Base-by-base conservation (phyloP, 352 stramenopile genomes). In the Globisporangium okanoganense region DNA sequence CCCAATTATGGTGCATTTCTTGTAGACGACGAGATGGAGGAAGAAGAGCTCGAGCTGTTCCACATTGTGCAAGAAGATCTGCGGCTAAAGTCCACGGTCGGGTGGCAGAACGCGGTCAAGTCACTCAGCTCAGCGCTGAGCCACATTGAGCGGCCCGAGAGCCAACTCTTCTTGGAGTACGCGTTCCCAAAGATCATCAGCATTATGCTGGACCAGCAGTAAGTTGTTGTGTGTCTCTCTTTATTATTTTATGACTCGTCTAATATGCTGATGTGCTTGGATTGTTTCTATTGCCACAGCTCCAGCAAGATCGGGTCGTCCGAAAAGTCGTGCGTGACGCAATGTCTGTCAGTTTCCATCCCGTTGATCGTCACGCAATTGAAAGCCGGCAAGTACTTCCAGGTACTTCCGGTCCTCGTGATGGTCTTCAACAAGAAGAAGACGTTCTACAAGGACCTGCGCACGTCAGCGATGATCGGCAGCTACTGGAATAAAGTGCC, bases 201-300 rank as follows among this genome's bases (percentile, higher is more conserved):
- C 73, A 96, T 96, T 62, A 96, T 96, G 87, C 75, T 96, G 18
- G 87, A 96, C 54, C 87, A 96, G 61, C 82, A 95, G 87, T 95
- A 77, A 65, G 83, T 89, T 40, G 13, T 24, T 65, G 45, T n/a
- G 9, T 59, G 29, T 22, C n/a, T 41, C 18, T 20, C 47, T n/a
- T n/a, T n/a, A n/a, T 45, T 55, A 50, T 27, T 71, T 8, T 62
- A 40, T 27, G 44, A 41, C 27, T 56, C n/a, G 48, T 63, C 10
- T 40, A 3, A 61, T 40, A 24, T 56, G 25, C 29, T 35, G 18
- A 31, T 22, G 14, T 43, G 36, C 8, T 58, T 14, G 1, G 5
- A 3, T 61, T 35, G 48, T 50, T 61, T 27, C 18, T n/a, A n/a
- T n/a, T n/a, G n/a, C 3, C 25, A 40, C 18, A 95, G 87, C 71